Evolutionary conservation across 129 eudicot genomes (phyloP), one percentile per base, ranked within the genome.

Genomic region (Helianthus annuus): DNA sequence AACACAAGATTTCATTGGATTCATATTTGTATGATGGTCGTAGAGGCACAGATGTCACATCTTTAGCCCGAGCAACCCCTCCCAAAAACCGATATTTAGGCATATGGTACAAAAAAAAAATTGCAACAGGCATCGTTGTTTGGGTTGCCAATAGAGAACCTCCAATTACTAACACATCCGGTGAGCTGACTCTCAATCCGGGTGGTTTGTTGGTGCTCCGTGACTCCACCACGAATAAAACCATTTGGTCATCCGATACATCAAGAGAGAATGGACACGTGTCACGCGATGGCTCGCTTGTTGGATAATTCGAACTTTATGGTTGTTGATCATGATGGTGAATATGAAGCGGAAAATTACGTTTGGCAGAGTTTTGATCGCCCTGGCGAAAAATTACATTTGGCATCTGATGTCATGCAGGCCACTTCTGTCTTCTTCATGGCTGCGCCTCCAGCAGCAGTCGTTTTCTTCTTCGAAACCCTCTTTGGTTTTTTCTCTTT

Each of bases 321-420:
- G 4, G 48, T 68, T 9, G 14, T 67, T 22, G 65, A 12, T 39
- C n/a, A n/a, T n/a, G n/a, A n/a, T n/a, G 6, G 22, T 17, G 69
- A 70, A 10, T 4, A 19, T 7, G 29, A 59, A 12, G 38, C 22
- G 6, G 51, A 67, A 10, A 10, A 48, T 49, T 64, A 24, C 65
- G 7, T 81, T 9, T 81, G 85, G 85, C 85, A 81, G 29, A 76
- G 80, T 48, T 80, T 80, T 22, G 80, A 75, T 75, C 52, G 55
- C 46, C 77, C 77, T 2, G 29, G 29, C 1, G 2, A 24, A 1
- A 24, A 1, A 2, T 24, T 24, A 2, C n/a, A n/a, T n/a, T n/a
- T n/a, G n/a, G n/a, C n/a, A n/a, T n/a, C n/a, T n/a, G n/a, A n/a
- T n/a, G n/a, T n/a, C n/a, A n/a, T n/a, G n/a, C n/a, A n/a, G n/a